Conservation (phyloP, 2,329 filamentous ascomycete genomes). For the Calonectria henricotiae region DNA sequence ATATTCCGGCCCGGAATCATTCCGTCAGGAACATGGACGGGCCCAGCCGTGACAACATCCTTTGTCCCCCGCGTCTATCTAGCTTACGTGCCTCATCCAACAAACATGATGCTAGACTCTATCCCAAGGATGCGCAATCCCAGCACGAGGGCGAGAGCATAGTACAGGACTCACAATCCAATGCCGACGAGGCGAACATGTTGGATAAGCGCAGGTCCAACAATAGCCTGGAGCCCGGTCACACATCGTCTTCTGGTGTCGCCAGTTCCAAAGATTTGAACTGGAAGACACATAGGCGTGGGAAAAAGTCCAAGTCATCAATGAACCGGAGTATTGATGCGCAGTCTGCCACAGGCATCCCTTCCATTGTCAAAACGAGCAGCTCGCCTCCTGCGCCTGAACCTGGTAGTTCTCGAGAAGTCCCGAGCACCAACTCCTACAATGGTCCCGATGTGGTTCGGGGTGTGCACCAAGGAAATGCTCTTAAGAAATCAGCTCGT, state of each 20-base stretch:
- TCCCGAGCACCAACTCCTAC: no score
- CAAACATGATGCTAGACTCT: conserved; percentile 39
- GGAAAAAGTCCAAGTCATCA: conserved; percentile 24
- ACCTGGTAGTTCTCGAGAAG: neutral
- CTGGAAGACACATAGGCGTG: conserved; percentile 38
- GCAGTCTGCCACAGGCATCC: neutral
- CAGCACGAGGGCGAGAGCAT: neutral
- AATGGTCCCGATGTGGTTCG: neutral
- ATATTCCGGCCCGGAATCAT: neutral
- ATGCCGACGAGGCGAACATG: neutral
- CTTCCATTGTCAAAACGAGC: conserved; percentile 1
- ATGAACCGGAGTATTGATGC: conserved; percentile 25
- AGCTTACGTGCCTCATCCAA: conserved; percentile 39
- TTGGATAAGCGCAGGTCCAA: neutral
- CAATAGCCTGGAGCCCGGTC: conserved; percentile 4
- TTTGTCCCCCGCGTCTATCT: conserved; percentile 46
- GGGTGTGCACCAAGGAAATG: neutral
- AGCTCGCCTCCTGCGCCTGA: neutral
- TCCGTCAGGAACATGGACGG: neutral
- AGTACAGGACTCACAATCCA: neutral
- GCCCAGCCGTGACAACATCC: neutral
- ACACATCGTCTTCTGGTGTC: conserved; percentile 37
- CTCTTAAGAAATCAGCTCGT: neutral
- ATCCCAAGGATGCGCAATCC: conserved; percentile 6
- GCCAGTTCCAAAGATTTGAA: conserved; percentile 35